phyloP scores from a whole-genome alignment of 148 eudicot species.

The Linanthus parryae region DNA sequence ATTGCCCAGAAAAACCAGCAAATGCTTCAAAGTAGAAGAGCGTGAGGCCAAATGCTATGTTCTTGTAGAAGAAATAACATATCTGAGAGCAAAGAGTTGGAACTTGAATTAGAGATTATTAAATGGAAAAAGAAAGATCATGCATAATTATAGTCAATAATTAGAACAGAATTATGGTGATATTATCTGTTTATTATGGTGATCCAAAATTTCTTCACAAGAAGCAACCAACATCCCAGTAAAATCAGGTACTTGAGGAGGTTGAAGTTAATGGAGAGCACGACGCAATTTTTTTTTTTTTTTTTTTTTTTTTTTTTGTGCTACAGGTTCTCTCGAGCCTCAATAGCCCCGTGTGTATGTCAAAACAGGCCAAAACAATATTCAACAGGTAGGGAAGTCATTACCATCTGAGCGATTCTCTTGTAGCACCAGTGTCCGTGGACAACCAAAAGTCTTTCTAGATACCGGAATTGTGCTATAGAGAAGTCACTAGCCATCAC shows the following conservation, averaged over 20 bases:
- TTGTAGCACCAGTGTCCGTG: slow-evolving; percentile 91
- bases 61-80: slow-evolving; percentile 84
- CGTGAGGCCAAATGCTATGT: slow-evolving; percentile 80
- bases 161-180: background rate
- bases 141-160: background rate
- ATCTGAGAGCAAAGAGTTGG: slow-evolving; percentile 35
- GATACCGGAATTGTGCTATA: slow-evolving; percentile 64
- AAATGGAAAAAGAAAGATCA: background rate
- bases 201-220: too few relatives aligned
- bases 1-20: slow-evolving; percentile 75
- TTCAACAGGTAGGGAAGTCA: slow-evolving; percentile 2
- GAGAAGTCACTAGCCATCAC: slow-evolving; percentile 91
- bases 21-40: slow-evolving; percentile 75
- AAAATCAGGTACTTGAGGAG: too few relatives aligned
- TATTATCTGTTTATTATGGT: background rate
- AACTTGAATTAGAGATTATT: slow-evolving; percentile 11
- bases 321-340: too few relatives aligned
- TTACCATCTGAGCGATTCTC: slow-evolving; percentile 80
- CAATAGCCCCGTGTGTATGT: too few relatives aligned
- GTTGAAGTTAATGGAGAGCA: too few relatives aligned
- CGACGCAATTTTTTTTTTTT: too few relatives aligned
- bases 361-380: too few relatives aligned
- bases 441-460: slow-evolving; percentile 70
- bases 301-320: too few relatives aligned
- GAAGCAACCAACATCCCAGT: too few relatives aligned